Conservation (phyloP, 768 basidiomycete species). For the Mycena maculata region DNA sequence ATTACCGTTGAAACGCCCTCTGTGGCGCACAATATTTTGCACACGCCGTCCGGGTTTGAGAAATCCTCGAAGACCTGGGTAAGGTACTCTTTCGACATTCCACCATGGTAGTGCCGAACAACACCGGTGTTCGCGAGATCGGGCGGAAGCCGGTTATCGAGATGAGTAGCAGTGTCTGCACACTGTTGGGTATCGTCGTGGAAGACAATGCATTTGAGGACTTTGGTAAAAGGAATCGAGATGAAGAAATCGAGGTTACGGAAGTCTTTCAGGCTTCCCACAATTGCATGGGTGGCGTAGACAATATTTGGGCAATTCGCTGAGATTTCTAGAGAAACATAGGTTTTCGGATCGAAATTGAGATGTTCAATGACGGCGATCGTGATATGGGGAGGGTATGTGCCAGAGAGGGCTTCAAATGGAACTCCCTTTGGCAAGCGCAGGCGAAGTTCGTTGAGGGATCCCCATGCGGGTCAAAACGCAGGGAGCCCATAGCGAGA, state of each 20-base stretch:
- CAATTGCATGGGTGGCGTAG: conserved; percentile 39
- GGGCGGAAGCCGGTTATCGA: conserved; percentile 24
- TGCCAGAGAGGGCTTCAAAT: conserved; percentile 36
- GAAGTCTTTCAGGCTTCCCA: conserved; percentile 31
- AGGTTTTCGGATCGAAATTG: background rate
- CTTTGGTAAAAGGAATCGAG: background rate
- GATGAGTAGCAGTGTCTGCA: conserved; percentile 26
- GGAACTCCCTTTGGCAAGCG: conserved; percentile 2
- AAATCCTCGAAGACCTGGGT: conserved; percentile 35
- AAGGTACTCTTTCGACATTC: conserved; percentile 44
- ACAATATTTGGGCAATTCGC: background rate
- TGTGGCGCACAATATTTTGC: conserved; percentile 40
- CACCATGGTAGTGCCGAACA: conserved; percentile 41
- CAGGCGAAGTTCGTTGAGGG: background rate
- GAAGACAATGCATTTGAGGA: conserved; percentile 34
- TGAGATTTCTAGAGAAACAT: conserved; percentile 18
- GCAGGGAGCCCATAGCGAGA: conserved; percentile 34
- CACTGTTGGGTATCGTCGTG: conserved; percentile 31
- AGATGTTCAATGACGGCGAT: conserved; percentile 33
- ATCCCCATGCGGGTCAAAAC: conserved; percentile 39
- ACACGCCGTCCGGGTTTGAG: conserved; percentile 19
- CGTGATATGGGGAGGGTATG: conserved; percentile 39
- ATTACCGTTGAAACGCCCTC: conserved; percentile 40
- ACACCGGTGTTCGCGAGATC: conserved; percentile 25
- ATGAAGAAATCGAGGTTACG: conserved; percentile 43